Evolutionary conservation across 768 basidiomycete genomes (phyloP).

Genomic region (Pholiota microspora): DNA sequence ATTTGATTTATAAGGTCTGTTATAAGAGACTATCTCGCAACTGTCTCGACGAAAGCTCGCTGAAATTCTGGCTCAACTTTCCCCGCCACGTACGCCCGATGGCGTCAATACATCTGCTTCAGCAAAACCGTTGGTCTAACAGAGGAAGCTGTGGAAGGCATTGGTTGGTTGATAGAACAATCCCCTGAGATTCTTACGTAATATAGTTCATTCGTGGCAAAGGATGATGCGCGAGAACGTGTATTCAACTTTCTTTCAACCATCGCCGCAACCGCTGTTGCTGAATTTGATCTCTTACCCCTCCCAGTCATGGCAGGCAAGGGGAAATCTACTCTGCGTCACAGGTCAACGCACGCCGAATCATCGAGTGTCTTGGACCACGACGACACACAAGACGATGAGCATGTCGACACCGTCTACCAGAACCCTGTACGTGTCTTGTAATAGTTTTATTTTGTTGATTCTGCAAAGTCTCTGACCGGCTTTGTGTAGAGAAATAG

Average conservation of each 20-base stretch:
- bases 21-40: too few species aligned
- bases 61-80: conserved; percentile 3
- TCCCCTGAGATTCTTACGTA: conserved; percentile 15
- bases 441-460: neutral
- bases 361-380: conserved; percentile 22
- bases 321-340: conserved; percentile 24
- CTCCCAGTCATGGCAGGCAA: conserved; percentile 30
- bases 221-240: neutral
- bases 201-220: conserved; percentile 19
- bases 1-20: too few species aligned
- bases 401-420: conserved; percentile 48
- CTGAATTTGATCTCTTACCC: conserved; percentile 17
- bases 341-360: conserved; percentile 15
- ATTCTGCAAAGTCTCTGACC: neutral
- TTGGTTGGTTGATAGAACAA: conserved; percentile 1
- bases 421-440: conserved; percentile 44
- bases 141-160: neutral
- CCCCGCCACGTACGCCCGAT: neutral
- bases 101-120: neutral
- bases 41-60: conserved; percentile 4
- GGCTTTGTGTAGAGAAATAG: conserved; percentile 42
- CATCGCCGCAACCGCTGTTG: conserved; percentile 8
- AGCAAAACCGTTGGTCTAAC: neutral
- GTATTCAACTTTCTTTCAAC: conserved; percentile 11
- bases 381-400: conserved; percentile 45